Evolutionary conservation across 768 basidiomycete genomes (phyloP).

Genomic region (Lactifluus piperatus): DNA sequence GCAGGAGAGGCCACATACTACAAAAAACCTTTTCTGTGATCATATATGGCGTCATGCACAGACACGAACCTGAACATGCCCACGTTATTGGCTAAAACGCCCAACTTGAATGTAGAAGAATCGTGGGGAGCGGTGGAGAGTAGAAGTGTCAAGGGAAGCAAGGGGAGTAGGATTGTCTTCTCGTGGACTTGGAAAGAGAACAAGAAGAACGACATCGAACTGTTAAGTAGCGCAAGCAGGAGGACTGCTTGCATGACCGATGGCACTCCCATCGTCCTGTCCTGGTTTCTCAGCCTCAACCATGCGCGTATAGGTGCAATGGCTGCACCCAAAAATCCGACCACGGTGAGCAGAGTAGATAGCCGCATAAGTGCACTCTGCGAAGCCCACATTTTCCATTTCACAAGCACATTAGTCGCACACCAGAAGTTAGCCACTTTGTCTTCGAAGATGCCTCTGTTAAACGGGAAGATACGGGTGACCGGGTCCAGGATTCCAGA

Average conservation of each 20-base stretch:
- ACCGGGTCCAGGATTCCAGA: constrained; percentile 52
- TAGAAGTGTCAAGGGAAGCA: constrained; percentile 77
- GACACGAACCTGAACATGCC: constrained; percentile 73
- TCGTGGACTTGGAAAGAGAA: constrained; percentile 98
- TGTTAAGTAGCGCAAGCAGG: constrained; percentile 70
- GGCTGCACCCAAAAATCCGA: constrained; percentile 63
- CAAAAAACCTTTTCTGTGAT: background rate
- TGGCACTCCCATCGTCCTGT: constrained; percentile 21
- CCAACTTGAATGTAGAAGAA: constrained; percentile 59
- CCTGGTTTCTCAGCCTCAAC: constrained; percentile 25
- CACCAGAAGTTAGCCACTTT: constrained; percentile 99
- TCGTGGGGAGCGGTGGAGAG: constrained; percentile 43
- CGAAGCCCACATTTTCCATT: constrained; percentile 60
- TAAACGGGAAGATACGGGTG: constrained; percentile 83
- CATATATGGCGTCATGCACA: background rate
- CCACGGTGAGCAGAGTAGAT: constrained; percentile 54
- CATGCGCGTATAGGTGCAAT: constrained; percentile 35
- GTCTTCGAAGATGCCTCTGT: constrained; percentile 86
- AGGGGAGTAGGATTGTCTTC: constrained; percentile 80
- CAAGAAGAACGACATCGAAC: constrained; percentile 87
- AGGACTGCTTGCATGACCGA: constrained; percentile 59
- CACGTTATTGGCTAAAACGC: constrained; percentile 70
- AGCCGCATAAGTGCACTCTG: constrained; percentile 47
- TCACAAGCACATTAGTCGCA: constrained; percentile 79
- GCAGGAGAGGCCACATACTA: constrained; percentile 91